Conservation (phyloP, 768 basidiomycete species). For the Boletus barrowsii region DNA sequence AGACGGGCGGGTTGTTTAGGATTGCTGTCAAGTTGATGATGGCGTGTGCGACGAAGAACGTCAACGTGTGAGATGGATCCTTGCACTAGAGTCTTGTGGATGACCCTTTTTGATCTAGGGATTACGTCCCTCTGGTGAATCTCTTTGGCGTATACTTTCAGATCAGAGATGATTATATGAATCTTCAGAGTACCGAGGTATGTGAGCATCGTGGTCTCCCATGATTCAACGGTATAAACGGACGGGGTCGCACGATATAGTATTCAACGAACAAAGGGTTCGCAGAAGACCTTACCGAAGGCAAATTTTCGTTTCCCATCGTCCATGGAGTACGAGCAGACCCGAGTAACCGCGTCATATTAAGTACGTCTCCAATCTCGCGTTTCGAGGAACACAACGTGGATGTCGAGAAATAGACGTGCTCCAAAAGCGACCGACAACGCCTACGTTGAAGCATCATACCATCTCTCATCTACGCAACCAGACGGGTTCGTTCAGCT, state of each 20-base stretch:
- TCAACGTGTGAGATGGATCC: constrained; percentile 45
- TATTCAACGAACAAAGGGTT: constrained; percentile 65
- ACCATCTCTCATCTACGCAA: constrained; percentile 75
- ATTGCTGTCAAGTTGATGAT: constrained; percentile 96
- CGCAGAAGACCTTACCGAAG: constrained; percentile 75
- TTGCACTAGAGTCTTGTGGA: not conserved
- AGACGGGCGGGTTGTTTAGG: constrained; percentile 91
- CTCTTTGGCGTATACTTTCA: constrained; percentile 94
- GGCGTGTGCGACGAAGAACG: constrained; percentile 71
- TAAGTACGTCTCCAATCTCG: constrained; percentile 56
- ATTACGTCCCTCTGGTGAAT: constrained; percentile 91
- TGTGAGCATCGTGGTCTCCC: not conserved
- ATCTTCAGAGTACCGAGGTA: constrained; percentile 84
- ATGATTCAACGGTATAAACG: not conserved
- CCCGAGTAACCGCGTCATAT: constrained; percentile 68
- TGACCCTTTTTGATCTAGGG: constrained; percentile 41
- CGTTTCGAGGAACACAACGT: not conserved
- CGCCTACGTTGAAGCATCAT: constrained; percentile 78
- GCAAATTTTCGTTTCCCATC: constrained; percentile 79
- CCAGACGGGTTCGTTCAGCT: constrained; percentile 80
- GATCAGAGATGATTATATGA: constrained; percentile 97
- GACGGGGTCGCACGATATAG: constrained; percentile 29
- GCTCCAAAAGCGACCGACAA: constrained; percentile 85
- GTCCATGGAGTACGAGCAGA: constrained; percentile 81
- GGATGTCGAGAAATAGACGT: constrained; percentile 54